Conservation (phyloP, 805 yeast species). For the Myxozyma monticola region DNA sequence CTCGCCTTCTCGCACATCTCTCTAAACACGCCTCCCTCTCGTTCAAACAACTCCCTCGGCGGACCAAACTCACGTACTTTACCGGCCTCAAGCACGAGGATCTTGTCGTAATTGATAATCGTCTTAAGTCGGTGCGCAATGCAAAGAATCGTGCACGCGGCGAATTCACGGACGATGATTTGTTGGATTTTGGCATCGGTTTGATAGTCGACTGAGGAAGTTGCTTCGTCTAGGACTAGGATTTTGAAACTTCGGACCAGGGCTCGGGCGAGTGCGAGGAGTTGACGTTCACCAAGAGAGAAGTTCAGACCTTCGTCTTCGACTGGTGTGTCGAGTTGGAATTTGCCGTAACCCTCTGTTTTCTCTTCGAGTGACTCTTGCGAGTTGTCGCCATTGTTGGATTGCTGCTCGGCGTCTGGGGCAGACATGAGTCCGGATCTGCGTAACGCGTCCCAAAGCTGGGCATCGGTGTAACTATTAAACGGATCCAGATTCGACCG, state of each 20-base stretch:
- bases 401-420: constrained; percentile 14
- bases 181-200: constrained; percentile 66
- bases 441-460: constrained; percentile 68
- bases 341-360: constrained; percentile 45
- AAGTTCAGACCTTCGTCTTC: constrained; percentile 71
- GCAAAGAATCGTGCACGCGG: constrained; percentile 64
- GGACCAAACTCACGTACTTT: constrained; percentile 69
- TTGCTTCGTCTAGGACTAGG: constrained; percentile 72
- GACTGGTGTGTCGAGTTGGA: constrained; percentile 60
- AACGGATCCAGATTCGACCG: constrained; percentile 81
- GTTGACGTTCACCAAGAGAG: constrained; percentile 70
- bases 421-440: constrained; percentile 44
- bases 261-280: constrained; percentile 70
- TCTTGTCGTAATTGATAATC: constrained; percentile 70
- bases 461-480: constrained; percentile 52
- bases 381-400: too few relatives aligned
- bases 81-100: constrained; percentile 81
- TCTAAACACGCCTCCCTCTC: constrained; percentile 48
- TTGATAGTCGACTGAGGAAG: constrained; percentile 72
- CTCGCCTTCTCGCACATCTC: constrained; percentile 53
- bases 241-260: constrained; percentile 62
- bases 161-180: constrained; percentile 59
- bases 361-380: too few relatives aligned
- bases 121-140: constrained; percentile 78
- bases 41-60: constrained; percentile 50